Evolutionary conservation across 176 grass and related monocot species (phyloP).

Genomic region (bread wheat (Triticum aestivum)): IWGSC_CS_RefSeq_v2.1 NC_057811.1:286459343-286459842

Average conservation of each 20-base stretch:
- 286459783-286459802: conserved; percentile 20
- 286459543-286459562: conserved; percentile 5
- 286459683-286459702: conserved; percentile 81
- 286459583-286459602: neutral
- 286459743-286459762: conserved; percentile 76
- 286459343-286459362: conserved; percentile 10
- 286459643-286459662: conserved; percentile 86
- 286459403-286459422: conserved; percentile 27
- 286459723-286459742: conserved; percentile 64
- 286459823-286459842: neutral
- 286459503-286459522: conserved; percentile 87
- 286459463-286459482: conserved; percentile 98
- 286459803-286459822: neutral
- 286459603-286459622: conserved; percentile 54
- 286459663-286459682: conserved; percentile 96
- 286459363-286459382: neutral
- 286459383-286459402: conserved; percentile 4
- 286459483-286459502: conserved; percentile 77
- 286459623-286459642: conserved; percentile 9
- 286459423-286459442: conserved; percentile 79
- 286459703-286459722: conserved; percentile 90
- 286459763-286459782: conserved; percentile 50
- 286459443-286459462: conserved; percentile 85
- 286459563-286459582: neutral
- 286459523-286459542: conserved; percentile 70